A percentile compares a stretch with the other conserved stretches of the same genome.
Evolutionary conservation across 139 green algal species (phyloP).

Genomic region (Closterium sp.): DNA sequence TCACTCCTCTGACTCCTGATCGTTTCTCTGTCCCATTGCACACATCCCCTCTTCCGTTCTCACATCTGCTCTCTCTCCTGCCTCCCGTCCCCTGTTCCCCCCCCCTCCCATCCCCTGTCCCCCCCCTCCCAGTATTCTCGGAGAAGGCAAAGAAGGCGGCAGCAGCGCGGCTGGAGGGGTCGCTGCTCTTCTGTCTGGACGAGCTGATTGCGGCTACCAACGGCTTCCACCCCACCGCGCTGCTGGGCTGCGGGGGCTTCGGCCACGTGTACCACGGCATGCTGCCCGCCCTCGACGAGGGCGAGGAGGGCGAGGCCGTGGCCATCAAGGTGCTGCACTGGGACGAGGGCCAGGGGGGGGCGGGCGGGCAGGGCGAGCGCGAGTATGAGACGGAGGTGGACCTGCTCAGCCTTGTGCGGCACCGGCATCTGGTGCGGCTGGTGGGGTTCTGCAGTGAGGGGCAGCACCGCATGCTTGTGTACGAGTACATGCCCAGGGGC

Average conservation of each 20-base stretch:
- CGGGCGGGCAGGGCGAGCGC: constrained; percentile 29
- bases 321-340: constrained; percentile 36
- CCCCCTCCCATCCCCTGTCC: no score
- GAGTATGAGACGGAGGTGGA: constrained; percentile 50
- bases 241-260: constrained; percentile 44
- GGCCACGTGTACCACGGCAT: constrained; percentile 46
- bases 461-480: constrained; percentile 50
- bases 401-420: constrained; percentile 36
- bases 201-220: constrained; percentile 22
- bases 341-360: neutral
- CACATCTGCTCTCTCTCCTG: neutral
- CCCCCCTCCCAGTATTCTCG: neutral
- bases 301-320: neutral
- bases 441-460: constrained; percentile 49
- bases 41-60: no score
- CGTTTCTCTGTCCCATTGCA: no score
- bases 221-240: constrained; percentile 13
- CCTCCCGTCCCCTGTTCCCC: neutral
- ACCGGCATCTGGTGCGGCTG: constrained; percentile 42
- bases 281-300: neutral
- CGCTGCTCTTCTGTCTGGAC: constrained; percentile 27
- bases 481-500: constrained; percentile 49
- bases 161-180: neutral
- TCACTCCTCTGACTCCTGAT: no score
- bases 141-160: neutral